These are phyloP conservation scores for Ceraceosorus guamensis DNA, from an alignment of 1,284 basidiomycete genomes.

Conservation along the genomic window DNA sequence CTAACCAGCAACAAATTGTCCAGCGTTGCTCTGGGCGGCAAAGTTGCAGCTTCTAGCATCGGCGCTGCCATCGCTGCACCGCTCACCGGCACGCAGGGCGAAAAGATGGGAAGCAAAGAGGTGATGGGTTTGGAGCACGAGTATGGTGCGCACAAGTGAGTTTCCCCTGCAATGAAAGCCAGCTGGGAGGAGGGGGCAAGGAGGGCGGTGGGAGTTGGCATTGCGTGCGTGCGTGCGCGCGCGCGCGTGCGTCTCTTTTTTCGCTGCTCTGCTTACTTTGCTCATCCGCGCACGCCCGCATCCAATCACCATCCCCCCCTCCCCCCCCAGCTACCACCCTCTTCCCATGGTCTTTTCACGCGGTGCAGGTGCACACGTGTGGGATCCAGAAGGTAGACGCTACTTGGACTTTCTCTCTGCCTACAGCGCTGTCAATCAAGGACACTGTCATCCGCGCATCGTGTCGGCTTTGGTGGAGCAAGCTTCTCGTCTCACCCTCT, in stretches of 20 bases:
- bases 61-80: background rate
- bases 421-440: constrained; percentile 77
- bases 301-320: constrained; percentile 7
- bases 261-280: background rate
- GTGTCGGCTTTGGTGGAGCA: constrained; percentile 74
- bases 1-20: constrained; percentile 24
- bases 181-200: too few relatives aligned
- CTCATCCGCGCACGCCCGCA: background rate
- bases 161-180: too few relatives aligned
- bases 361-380: constrained; percentile 82
- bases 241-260: background rate
- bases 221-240: background rate
- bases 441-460: constrained; percentile 90
- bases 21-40: constrained; percentile 14
- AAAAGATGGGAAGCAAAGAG: constrained; percentile 52
- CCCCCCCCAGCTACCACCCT: constrained; percentile 77
- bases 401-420: constrained; percentile 76
- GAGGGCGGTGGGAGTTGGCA: background rate
- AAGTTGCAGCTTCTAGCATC: constrained; percentile 3
- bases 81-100: constrained; percentile 16
- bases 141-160: constrained; percentile 77
- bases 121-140: constrained; percentile 76
- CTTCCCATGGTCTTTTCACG: constrained; percentile 88
- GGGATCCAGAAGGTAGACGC: constrained; percentile 77
- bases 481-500: constrained; percentile 82